phyloP scores from a whole-genome alignment of 352 stramenopile species.

The Aphanomyces cochlioides region DNA sequence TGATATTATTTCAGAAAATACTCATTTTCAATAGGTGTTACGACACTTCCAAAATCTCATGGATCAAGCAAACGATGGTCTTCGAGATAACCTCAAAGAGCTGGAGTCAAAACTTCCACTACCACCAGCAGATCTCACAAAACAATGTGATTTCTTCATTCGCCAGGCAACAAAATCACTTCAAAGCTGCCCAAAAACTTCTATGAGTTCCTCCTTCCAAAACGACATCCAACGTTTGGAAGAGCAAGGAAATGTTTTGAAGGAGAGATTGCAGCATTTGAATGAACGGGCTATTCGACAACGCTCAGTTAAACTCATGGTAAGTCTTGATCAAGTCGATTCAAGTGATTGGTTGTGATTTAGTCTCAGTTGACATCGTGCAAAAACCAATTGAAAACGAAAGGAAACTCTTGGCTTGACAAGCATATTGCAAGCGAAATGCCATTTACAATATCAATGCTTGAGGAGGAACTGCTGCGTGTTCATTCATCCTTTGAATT shows the following conservation, averaged over 20 bases:
- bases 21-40: slow-evolving; percentile 5
- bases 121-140: neutral
- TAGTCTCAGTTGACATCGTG: slow-evolving; percentile 4
- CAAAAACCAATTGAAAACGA: slow-evolving; percentile 25
- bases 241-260: slow-evolving; percentile 18
- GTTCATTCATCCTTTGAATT: slow-evolving; percentile 14
- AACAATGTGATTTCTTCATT: slow-evolving; percentile 8
- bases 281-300: slow-evolving; percentile 21
- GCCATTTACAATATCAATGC: slow-evolving; percentile 29
- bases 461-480: slow-evolving; percentile 16
- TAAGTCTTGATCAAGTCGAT: neutral
- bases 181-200: slow-evolving; percentile 20
- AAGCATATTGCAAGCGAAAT: slow-evolving; percentile 10
- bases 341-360: neutral
- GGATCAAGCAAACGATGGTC: slow-evolving; percentile 5
- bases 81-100: neutral
- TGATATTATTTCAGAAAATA: neutral
- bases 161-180: neutral
- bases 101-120: slow-evolving; percentile 14
- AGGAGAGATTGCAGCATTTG: slow-evolving; percentile 27
- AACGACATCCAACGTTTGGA: slow-evolving; percentile 23
- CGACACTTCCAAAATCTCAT: slow-evolving; percentile 21
- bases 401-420: slow-evolving; percentile 22
- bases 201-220: slow-evolving; percentile 3
- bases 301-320: slow-evolving; percentile 16